These are phyloP conservation scores for Falciphora oryzae DNA, from an alignment of 2,329 filamentous ascomycete species.

Conservation along the genomic window DNA sequence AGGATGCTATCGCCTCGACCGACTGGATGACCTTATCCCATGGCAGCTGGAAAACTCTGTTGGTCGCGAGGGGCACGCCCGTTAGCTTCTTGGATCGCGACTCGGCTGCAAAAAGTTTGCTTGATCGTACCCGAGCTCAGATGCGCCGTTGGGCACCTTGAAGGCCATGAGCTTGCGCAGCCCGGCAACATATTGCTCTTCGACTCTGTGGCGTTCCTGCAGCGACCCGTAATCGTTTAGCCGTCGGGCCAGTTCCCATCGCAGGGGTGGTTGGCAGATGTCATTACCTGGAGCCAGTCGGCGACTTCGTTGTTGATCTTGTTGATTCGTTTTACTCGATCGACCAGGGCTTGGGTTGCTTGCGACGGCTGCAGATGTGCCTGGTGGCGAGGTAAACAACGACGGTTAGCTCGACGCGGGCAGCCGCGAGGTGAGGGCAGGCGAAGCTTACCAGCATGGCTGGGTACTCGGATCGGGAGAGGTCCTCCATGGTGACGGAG, in stretches of 20 bases:
- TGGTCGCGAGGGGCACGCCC: slow-evolving; percentile 30
- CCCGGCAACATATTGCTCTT: slow-evolving; percentile 81
- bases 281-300: slow-evolving; percentile 87
- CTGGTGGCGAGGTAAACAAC: slow-evolving; percentile 41
- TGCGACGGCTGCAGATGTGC: slow-evolving; percentile 73
- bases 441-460: slow-evolving; percentile 70
- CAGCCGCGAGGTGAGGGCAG: neutral
- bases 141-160: slow-evolving; percentile 66
- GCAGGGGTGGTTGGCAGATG: slow-evolving; percentile 1
- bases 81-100: neutral
- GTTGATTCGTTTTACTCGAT: slow-evolving; percentile 80
- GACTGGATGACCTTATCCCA: slow-evolving; percentile 85
- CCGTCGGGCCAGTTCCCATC: neutral
- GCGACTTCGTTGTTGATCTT: slow-evolving; percentile 87
- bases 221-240: slow-evolving; percentile 3
- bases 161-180: slow-evolving; percentile 75
- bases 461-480: slow-evolving; percentile 86
- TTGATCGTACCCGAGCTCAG: slow-evolving; percentile 75
- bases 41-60: slow-evolving; percentile 79
- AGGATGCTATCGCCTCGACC: slow-evolving; percentile 73
- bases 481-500: slow-evolving; percentile 55
- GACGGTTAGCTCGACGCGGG: neutral
- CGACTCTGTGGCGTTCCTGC: slow-evolving; percentile 86
- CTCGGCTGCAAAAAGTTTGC: neutral
- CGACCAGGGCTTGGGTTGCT: slow-evolving; percentile 75